Evolutionary conservation across 2,329 filamentous ascomycete genomes (phyloP).

Genomic region (Phialemoniopsis sp.): DNA sequence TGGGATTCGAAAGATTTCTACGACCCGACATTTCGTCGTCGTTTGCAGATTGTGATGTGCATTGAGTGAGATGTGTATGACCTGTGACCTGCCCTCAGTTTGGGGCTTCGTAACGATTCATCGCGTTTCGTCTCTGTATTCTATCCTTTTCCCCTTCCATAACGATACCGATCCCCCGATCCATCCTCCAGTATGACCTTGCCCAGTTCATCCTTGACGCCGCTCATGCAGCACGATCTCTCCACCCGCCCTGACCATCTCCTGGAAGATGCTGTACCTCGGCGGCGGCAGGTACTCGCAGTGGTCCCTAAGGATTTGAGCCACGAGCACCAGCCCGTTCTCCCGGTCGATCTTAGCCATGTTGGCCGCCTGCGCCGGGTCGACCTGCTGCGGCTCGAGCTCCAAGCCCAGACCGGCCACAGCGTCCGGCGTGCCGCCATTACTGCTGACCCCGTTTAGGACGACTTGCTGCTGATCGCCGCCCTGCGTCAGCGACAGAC

Average conservation of each 20-base stretch:
- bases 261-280: slow-evolving; percentile 36
- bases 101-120: no score
- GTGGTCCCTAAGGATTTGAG: slow-evolving; percentile 45
- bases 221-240: slow-evolving; percentile 29
- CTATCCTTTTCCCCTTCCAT: no score
- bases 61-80: no score
- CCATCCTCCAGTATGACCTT: no score
- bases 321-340: slow-evolving; percentile 56
- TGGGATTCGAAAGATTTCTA: no score
- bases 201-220: no score
- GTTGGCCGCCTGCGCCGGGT: slow-evolving; percentile 34
- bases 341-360: slow-evolving; percentile 53
- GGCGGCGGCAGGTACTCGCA: slow-evolving; percentile 32
- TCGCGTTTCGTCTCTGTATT: no score
- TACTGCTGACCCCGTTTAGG: slow-evolving; percentile 7
- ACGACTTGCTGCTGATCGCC: slow-evolving; percentile 9
- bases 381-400: slow-evolving; percentile 41
- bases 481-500: neutral
- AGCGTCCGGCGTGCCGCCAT: slow-evolving; percentile 11
- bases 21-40: no score
- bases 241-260: slow-evolving; percentile 46
- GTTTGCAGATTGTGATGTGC: no score
- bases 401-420: slow-evolving; percentile 29
- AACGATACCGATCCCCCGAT: no score
- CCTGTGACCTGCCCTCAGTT: no score